Evolutionary conservation across 2,329 filamentous ascomycete species (phyloP).

Genomic region (Phaeophleospora eucalypticola): DNA sequence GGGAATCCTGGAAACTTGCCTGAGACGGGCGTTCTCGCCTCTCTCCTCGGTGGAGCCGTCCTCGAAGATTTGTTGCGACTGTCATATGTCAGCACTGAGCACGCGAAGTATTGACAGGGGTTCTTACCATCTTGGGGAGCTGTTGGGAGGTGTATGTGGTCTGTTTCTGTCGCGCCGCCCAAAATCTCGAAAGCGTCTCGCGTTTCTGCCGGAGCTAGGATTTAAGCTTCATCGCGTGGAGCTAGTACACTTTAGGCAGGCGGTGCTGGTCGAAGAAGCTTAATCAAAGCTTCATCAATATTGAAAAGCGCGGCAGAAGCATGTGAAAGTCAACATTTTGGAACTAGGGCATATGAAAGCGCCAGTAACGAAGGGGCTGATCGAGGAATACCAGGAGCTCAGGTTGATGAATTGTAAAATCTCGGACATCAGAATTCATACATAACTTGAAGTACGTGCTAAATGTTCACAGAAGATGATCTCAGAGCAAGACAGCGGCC

Average conservation of each 20-base stretch:
- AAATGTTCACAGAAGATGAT: background rate
- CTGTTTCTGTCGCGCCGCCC: background rate
- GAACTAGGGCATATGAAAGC: no score
- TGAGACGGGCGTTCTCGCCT: constrained; percentile 25
- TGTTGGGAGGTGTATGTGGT: background rate
- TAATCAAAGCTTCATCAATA: background rate
- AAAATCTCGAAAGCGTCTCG: constrained; percentile 7
- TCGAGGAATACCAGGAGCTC: no score
- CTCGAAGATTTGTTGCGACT: constrained; percentile 23
- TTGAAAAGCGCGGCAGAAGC: background rate
- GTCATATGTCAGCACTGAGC: constrained; percentile 2
- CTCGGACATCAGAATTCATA: no score
- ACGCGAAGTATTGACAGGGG: no score
- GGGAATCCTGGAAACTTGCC: constrained; percentile 12
- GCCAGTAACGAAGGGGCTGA: no score
- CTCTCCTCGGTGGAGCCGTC: constrained; percentile 23
- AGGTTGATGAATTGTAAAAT: no score
- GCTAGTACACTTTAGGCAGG: background rate
- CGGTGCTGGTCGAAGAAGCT: background rate
- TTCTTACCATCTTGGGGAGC: constrained; percentile 4
- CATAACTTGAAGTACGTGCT: no score
- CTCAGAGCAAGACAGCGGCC: no score
- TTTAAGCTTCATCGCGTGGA: background rate
- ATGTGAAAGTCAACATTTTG: background rate
- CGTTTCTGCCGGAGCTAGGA: constrained; percentile 2